Evolutionary conservation across 1,139 yeast genomes (phyloP).

Genomic region (Scheffersomyces segobiensis): DNA sequence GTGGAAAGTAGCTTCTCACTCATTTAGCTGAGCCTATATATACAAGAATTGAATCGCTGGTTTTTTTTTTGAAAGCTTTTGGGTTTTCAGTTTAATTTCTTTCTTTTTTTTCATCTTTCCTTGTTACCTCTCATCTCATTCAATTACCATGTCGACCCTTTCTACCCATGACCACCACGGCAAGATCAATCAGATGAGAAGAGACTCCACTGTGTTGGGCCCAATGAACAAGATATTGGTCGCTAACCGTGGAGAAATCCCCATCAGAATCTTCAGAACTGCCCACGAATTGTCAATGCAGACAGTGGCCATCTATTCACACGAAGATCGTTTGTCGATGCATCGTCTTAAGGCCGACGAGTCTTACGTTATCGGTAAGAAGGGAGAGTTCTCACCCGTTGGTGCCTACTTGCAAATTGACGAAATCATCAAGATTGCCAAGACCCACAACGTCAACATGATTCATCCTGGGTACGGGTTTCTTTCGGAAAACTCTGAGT

Average conservation of each 20-base stretch:
- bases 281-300: slow-evolving; percentile 98
- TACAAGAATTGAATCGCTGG: background rate
- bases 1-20: background rate
- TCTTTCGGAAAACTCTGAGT: slow-evolving; percentile 89
- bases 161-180: slow-evolving; percentile 15
- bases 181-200: slow-evolving; percentile 54
- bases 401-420: slow-evolving; percentile 96
- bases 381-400: slow-evolving; percentile 91
- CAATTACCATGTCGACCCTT: slow-evolving; percentile 17
- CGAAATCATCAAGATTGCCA: slow-evolving; percentile 90
- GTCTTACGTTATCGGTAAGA: slow-evolving; percentile 86
- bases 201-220: slow-evolving; percentile 62
- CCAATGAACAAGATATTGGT: slow-evolving; percentile 77
- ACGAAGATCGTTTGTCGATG: slow-evolving; percentile 93
- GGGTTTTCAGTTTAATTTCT: slow-evolving; percentile 3
- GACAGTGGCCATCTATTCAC: slow-evolving; percentile 96
- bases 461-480: slow-evolving; percentile 99
- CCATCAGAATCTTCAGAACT: slow-evolving; percentile 87
- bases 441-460: slow-evolving; percentile 86
- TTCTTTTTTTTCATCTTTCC: slow-evolving; percentile 5
- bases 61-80: background rate
- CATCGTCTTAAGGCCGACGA: slow-evolving; percentile 93
- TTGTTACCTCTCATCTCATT: slow-evolving; percentile 2
- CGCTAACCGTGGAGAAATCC: slow-evolving; percentile 96
- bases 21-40: background rate